Conservation (phyloP, 2,329 filamentous ascomycete genomes). For the Zymoseptoria passerinii region DNA sequence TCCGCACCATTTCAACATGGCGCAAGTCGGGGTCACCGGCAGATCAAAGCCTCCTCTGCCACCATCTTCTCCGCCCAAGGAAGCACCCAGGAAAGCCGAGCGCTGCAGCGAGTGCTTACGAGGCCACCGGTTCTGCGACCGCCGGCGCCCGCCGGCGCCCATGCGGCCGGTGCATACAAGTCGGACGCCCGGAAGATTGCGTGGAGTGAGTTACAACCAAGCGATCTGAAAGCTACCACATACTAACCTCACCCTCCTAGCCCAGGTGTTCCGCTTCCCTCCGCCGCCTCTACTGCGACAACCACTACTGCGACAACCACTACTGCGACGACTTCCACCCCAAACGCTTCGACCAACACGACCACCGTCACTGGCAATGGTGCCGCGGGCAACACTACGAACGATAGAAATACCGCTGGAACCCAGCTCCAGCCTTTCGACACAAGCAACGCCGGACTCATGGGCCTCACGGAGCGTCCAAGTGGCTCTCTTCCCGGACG, state of each 20-base stretch:
- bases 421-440: neutral
- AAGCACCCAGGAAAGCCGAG: neutral
- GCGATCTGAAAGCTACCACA: neutral
- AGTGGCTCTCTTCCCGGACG: neutral
- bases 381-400: neutral
- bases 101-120: neutral
- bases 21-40: too few relatives aligned
- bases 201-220: neutral
- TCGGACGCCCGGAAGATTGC: neutral
- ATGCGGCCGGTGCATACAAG: neutral
- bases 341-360: neutral
- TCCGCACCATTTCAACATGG: too few relatives aligned
- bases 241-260: neutral
- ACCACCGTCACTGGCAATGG: neutral
- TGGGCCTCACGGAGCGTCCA: neutral
- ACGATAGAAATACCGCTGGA: too few relatives aligned
- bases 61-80: too few relatives aligned
- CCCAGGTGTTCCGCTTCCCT: neutral
- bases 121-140: neutral
- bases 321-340: neutral
- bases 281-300: neutral
- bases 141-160: too few relatives aligned
- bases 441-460: neutral
- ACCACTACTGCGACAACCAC: neutral
- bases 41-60: too few relatives aligned